Base-by-base conservation (phyloP, 768 basidiomycete species). In the Naganishia randhawae region DNA sequence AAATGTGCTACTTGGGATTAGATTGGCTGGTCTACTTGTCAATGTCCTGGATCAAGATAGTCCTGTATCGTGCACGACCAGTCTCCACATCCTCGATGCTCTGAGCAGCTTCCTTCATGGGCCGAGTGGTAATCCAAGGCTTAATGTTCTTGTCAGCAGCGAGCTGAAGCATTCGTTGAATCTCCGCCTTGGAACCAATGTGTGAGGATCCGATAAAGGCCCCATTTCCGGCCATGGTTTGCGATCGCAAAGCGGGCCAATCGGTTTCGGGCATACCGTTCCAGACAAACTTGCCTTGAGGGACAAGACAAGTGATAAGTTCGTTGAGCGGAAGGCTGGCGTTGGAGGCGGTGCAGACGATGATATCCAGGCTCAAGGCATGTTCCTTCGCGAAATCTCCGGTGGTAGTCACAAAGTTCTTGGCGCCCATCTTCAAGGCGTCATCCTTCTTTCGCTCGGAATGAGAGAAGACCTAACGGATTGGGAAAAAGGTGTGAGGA, bases 181-280 rank as follows among this genome's bases (percentile, higher is more conserved):
- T 83, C 73, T 87, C 86, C 64, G 83, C 80, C 80, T 85, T 86
- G 76, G 81, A 84, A 42, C 86, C 87, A 52, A 87, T 84, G 73
- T 82, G 80, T 45, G 75, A 76, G 31, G 76, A 78, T 31, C 78
- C 66, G 62, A 71, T 67, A 45, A 57, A 67, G 50, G 70, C 71
- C 17, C 73, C 72, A 67, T 72, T 73, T 2, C 50, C 35, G n/a
- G 75, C 75, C 66, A 82, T 76, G 41, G 81, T 74, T 69, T 81
- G 81, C 11, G 81, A 75, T 29, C 78, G 73, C 54, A 84, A 67
- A 27, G 79, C 73, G 1, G 84, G 83, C 17, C 85, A 76, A 32
- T 81, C 78, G 14, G 83, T 81, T 61, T 86, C 84, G 10, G 85
- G 86, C 39, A 86, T 74, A 51, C 85, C 85, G 52, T 87, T 86